These are phyloP conservation scores for Silene latifolia DNA, from an alignment of 148 eudicot genomes.

Conservation along the genomic window DNA sequence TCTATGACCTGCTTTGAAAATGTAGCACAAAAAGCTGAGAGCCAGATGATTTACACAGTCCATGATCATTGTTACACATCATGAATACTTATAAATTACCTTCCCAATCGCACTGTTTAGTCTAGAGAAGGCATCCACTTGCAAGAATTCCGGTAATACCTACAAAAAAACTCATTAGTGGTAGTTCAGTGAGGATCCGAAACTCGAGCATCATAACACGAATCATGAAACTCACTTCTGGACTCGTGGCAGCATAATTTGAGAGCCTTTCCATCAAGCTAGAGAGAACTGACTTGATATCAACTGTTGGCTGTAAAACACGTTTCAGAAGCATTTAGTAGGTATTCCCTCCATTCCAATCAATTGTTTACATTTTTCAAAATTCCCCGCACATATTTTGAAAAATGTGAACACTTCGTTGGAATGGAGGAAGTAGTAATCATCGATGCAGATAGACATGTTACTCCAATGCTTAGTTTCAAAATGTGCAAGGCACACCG, in stretches of 20 bases:
- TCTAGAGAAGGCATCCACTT: conserved; percentile 97
- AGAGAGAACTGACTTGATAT: conserved; percentile 88
- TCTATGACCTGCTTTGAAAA: conserved; percentile 74
- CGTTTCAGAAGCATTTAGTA: neutral
- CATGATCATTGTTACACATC: neutral
- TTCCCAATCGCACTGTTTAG: conserved; percentile 85
- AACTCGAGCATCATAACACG: conserved; percentile 10
- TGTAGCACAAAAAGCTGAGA: conserved; percentile 13
- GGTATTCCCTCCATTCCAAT: neutral
- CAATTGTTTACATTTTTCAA: neutral
- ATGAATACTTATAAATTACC: conserved; percentile 36
- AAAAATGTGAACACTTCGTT: too few species aligned
- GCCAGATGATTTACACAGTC: neutral
- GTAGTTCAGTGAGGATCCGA: neutral
- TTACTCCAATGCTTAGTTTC: neutral
- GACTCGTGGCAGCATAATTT: conserved; percentile 90
- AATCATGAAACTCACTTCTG: conserved; percentile 58
- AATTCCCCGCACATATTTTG: neutral
- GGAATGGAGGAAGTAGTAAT: too few species aligned
- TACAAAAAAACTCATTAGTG: conserved; percentile 41
- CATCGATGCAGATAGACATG: neutral
- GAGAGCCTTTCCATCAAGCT: conserved; percentile 93
- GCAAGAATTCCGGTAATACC: conserved; percentile 93
- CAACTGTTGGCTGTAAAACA: conserved; percentile 68
- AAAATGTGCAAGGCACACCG: too few species aligned